A percentile compares a stretch with the other conserved stretches of the same genome.
Evolutionary conservation across 2,329 filamentous ascomycete species (phyloP).

Genomic region (Proliferodiscus dingleyae): DNA sequence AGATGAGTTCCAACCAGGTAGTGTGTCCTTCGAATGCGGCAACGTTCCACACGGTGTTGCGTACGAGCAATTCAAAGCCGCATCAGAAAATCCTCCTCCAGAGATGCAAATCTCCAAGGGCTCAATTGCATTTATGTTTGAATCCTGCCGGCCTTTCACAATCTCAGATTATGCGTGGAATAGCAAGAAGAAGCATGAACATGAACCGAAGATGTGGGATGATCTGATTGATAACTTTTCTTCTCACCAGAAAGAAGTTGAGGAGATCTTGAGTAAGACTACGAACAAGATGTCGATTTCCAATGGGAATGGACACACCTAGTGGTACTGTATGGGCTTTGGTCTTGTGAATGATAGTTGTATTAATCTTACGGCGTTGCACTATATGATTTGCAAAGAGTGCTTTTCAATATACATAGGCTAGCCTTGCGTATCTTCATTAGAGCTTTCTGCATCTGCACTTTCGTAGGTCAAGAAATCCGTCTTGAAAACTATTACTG

Average conservation of each 20-base stretch:
- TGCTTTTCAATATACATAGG: too few species aligned
- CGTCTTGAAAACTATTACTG: too few species aligned
- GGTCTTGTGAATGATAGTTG: too few species aligned
- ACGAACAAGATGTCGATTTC: constrained; percentile 11
- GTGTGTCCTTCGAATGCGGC: constrained; percentile 37
- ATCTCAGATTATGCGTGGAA: constrained; percentile 51
- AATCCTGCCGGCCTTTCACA: constrained; percentile 48
- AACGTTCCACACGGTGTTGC: constrained; percentile 46
- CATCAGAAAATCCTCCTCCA: constrained; percentile 43
- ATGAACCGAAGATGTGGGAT: constrained; percentile 50
- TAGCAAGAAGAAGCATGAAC: constrained; percentile 37
- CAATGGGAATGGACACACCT: constrained; percentile 11
- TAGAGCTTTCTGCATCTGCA: too few species aligned
- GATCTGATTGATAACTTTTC: constrained; percentile 48
- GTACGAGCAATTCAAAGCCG: constrained; percentile 41
- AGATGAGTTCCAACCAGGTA: constrained; percentile 54
- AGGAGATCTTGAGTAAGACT: constrained; percentile 35
- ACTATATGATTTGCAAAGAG: too few species aligned
- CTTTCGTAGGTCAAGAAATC: too few species aligned
- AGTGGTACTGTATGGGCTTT: too few species aligned
- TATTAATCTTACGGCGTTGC: too few species aligned
- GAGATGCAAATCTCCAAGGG: constrained; percentile 42
- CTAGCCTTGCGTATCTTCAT: too few species aligned
- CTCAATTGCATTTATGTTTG: constrained; percentile 48
- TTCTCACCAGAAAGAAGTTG: constrained; percentile 41